These are phyloP conservation scores for Vigna unguiculata DNA, from an alignment of 306 rosid genomes.

Conservation along the genomic window DNA sequence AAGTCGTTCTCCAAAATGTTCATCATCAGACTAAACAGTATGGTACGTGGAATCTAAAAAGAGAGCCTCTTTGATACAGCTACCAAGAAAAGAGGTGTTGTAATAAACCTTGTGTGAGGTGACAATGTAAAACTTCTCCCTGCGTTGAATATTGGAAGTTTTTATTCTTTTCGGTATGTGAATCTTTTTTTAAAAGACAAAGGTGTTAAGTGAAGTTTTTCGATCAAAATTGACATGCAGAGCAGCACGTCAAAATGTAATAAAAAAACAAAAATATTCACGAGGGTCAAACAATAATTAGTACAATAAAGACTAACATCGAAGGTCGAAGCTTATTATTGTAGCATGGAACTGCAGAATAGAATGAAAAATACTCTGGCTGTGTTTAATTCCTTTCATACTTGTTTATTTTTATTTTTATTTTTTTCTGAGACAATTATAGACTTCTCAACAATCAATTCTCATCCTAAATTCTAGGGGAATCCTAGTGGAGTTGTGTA, in stretches of 20 bases:
- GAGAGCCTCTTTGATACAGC: neutral
- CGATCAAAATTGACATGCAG: neutral
- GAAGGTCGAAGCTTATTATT: neutral
- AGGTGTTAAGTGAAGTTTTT: neutral
- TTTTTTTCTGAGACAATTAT: neutral
- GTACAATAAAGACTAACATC: neutral
- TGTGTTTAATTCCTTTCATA: neutral
- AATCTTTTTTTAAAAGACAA: neutral
- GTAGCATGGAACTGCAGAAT: neutral
- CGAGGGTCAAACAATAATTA: neutral
- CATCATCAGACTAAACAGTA: neutral
- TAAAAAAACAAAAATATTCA: no score
- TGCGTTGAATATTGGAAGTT: neutral
- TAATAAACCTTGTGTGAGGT: neutral
- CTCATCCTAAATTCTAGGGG: neutral
- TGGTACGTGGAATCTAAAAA: neutral
- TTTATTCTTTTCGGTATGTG: neutral
- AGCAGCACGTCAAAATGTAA: no score
- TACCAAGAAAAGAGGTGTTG: neutral
- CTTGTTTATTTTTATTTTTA: no score
- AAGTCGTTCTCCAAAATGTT: neutral
- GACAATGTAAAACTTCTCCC: conserved; percentile 1
- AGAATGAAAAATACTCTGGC: neutral
- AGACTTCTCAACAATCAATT: neutral
- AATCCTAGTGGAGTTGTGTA: no score